phyloP scores from a whole-genome alignment of 169 alveolate species.

The Prorocentrum cordatum region DNA sequence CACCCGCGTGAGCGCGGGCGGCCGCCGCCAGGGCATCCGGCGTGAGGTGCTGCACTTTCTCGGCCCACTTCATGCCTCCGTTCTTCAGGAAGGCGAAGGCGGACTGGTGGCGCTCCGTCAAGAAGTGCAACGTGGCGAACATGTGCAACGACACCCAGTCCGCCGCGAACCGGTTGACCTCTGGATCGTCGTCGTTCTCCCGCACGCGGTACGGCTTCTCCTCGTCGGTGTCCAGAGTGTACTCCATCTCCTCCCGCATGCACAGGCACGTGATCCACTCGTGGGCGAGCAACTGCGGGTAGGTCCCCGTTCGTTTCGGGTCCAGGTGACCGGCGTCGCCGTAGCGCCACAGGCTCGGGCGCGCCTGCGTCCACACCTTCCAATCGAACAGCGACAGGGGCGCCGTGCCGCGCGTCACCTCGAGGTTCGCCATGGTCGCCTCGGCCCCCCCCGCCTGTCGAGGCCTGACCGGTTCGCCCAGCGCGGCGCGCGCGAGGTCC shows the following conservation, averaged over 20 bases:
- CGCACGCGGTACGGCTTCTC: not conserved
- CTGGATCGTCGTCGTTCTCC: not conserved
- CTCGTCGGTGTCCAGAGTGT: too few relatives aligned
- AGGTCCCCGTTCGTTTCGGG: not conserved
- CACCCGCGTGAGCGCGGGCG: not conserved
- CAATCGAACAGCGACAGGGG: too few relatives aligned
- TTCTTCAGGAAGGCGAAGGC: not conserved
- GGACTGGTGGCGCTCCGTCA: not conserved
- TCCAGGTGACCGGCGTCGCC: too few relatives aligned
- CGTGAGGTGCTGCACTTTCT: not conserved
- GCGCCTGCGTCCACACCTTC: too few relatives aligned
- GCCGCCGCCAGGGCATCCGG: not conserved
- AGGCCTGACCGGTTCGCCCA: too few relatives aligned
- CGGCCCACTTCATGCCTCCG: not conserved
- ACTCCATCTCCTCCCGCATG: not conserved
- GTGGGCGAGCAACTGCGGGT: not conserved
- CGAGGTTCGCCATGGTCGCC: too few relatives aligned
- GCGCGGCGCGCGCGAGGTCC: too few relatives aligned
- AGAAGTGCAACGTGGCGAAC: not conserved
- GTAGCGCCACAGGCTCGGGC: too few relatives aligned
- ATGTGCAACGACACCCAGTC: not conserved
- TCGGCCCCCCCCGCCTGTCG: too few relatives aligned
- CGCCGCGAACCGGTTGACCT: not conserved
- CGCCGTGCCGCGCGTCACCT: too few relatives aligned
- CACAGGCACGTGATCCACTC: not conserved